A percentile compares a stretch with the other conserved stretches of the same genome.
phyloP scores from a whole-genome alignment of 2,329 filamentous ascomycete genomes.

The Thielaviopsis euricoi region DNA sequence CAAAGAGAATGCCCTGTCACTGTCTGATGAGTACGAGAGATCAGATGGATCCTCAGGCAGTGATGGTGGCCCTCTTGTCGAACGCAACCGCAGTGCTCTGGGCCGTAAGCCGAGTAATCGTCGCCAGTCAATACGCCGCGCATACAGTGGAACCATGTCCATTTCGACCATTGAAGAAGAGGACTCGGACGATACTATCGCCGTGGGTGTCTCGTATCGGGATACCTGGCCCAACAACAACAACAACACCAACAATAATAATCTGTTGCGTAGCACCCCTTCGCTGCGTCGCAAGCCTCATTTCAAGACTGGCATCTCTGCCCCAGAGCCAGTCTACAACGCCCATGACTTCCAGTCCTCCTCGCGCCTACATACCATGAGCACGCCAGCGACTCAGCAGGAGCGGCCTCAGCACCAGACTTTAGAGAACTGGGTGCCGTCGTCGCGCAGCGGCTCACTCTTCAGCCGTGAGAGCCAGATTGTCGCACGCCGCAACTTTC shows the following conservation, averaged over 20 bases:
- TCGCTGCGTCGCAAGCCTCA: constrained; percentile 4
- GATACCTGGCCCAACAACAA: constrained; percentile 10
- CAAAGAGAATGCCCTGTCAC: constrained; percentile 9
- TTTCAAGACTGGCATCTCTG: neutral
- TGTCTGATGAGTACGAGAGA: constrained; percentile 2
- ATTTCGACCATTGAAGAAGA: constrained; percentile 11
- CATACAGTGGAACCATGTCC: constrained; percentile 3
- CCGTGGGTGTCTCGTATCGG: neutral
- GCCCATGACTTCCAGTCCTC: neutral
- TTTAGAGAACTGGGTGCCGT: neutral
- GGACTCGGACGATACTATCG: constrained; percentile 11
- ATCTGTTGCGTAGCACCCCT: neutral
- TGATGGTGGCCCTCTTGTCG: neutral
- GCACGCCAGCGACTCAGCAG: neutral
- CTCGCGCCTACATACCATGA: neutral
- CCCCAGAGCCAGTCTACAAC: neutral
- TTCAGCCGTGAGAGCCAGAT: neutral
- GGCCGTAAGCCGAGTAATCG: neutral
- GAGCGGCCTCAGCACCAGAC: neutral
- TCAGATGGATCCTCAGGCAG: neutral
- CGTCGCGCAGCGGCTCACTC: neutral
- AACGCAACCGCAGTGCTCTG: neutral
- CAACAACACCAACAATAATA: neutral
- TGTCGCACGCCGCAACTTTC: neutral
- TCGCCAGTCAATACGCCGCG: neutral